These are phyloP conservation scores for Geotrichum histeridarum DNA, from an alignment of 1,139 yeast genomes.

Conservation along the genomic window DNA sequence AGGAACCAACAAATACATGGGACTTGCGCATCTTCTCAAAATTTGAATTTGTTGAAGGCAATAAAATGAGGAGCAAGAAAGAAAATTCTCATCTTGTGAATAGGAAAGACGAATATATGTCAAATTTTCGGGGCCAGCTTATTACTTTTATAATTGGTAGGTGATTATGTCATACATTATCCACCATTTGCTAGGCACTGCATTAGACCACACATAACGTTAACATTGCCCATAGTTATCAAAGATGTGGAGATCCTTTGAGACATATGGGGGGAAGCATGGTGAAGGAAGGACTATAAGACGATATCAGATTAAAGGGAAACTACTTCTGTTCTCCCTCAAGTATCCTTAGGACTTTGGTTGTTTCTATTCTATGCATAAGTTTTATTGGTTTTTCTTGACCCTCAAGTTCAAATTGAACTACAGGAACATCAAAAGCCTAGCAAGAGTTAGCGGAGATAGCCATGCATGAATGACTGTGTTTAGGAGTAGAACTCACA, in stretches of 20 bases:
- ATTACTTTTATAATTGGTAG: no score
- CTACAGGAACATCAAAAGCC: constrained; percentile 86
- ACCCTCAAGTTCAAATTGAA: constrained; percentile 57
- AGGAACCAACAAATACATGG: constrained; percentile 90
- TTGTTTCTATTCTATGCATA: constrained; percentile 69
- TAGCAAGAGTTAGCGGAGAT: constrained; percentile 15
- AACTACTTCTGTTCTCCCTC: constrained; percentile 10
- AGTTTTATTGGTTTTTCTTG: constrained; percentile 46
- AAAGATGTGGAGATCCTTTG: no score
- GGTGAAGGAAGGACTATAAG: no score
- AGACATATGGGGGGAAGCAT: no score
- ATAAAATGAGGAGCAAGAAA: background rate
- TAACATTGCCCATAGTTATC: no score
- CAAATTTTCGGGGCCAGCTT: background rate
- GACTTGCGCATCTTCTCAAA: constrained; percentile 74
- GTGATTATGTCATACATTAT: no score
- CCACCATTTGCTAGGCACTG: no score
- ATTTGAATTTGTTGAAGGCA: background rate
- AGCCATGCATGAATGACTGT: background rate
- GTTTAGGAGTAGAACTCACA: constrained; percentile 25
- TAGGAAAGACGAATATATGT: background rate
- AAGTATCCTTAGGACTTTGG: constrained; percentile 42
- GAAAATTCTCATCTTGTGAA: background rate
- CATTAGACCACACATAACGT: no score
- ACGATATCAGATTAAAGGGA: background rate